Evolutionary conservation across 2,329 filamentous ascomycete genomes (phyloP), one percentile per base, ranked within the genome.

Genomic region (Aspergillus ruber): DNA sequence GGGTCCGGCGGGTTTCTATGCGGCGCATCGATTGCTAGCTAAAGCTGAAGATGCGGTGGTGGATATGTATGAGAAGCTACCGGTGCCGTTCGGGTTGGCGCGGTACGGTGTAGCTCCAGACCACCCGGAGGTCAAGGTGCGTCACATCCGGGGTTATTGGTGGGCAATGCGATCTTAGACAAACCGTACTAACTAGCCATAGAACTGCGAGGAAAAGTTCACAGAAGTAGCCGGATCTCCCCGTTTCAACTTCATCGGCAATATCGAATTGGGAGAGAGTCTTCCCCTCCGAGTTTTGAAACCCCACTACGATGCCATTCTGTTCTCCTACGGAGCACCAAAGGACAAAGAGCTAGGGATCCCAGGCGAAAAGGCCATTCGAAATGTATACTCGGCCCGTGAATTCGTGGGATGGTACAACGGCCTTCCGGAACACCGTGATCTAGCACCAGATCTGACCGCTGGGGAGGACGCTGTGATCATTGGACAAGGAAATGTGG

Each of bases 401-500:
- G 85, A 90, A 35, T 96, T 97, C 65, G 93, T 98, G 1, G 93
- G 90, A 15, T 98, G 93, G 93, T 98, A 98, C 69, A 98, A 98
- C 67, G 93, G 93, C 2, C 77, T 95, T 2, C 93, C 93, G 0
- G 87, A 94, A 57, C 87, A 87, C 62, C 79, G 85, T 17, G 68
- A 79, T 56, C 72, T 95, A 6, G 73, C 79, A n/a, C 87, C 90
- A 0, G 80, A 89, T 61, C 76, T 97, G 21, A 79, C 82, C 0
- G 74, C 76, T 8, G 86, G 86, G 0, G 88, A 95, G 44, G 84
- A 90, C 51, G 93, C 88, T 1, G 82, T 96, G 27, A 78, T 98
- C 42, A 83, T 98, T 54, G 93, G 93, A 2, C 91, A 98, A 62
- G 93, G 93, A 13, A 98, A 98, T 68, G 93, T 98, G 7, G 93